Conservation (phyloP, 148 eudicot species). For the Rhododendron ferrugineum region DNA sequence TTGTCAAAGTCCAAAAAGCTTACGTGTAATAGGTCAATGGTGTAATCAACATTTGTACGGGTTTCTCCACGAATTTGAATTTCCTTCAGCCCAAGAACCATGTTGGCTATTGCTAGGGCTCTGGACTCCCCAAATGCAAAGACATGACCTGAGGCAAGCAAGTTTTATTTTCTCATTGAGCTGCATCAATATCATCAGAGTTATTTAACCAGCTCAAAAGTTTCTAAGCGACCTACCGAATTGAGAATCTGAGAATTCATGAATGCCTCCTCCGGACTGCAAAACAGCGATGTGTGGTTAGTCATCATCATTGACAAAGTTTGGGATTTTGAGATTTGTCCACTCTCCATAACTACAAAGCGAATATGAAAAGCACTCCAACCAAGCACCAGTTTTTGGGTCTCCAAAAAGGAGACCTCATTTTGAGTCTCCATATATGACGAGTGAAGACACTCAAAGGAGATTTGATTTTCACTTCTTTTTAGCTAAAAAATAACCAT, state of each 20-base stretch:
- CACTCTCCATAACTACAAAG: background rate
- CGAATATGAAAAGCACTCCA: background rate
- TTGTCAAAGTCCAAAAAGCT: conserved; percentile 19
- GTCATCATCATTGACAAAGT: conserved; percentile 13
- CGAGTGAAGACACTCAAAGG: background rate
- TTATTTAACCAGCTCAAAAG: background rate
- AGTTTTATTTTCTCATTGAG: background rate
- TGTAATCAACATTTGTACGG: conserved; percentile 95
- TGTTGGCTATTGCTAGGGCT: conserved; percentile 89
- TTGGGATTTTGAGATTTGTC: background rate
- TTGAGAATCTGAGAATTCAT: conserved; percentile 99
- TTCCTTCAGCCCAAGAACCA: conserved; percentile 99
- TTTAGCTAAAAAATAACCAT: background rate
- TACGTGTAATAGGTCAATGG: conserved; percentile 90
- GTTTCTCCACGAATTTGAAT: conserved; percentile 98
- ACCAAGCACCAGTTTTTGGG: background rate
- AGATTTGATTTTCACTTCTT: background rate
- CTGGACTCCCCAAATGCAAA: conserved; percentile 99
- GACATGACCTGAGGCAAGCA: conserved; percentile 67
- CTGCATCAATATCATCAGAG: background rate
- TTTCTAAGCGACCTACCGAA: conserved; percentile 60
- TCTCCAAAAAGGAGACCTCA: background rate
- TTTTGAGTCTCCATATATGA: background rate
- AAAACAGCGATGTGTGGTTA: conserved; percentile 15
- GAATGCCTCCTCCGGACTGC: conserved; percentile 99